These are phyloP conservation scores for Verbascum thapsus DNA, from an alignment of 257 asterid genomes.

Conservation along the genomic window DNA sequence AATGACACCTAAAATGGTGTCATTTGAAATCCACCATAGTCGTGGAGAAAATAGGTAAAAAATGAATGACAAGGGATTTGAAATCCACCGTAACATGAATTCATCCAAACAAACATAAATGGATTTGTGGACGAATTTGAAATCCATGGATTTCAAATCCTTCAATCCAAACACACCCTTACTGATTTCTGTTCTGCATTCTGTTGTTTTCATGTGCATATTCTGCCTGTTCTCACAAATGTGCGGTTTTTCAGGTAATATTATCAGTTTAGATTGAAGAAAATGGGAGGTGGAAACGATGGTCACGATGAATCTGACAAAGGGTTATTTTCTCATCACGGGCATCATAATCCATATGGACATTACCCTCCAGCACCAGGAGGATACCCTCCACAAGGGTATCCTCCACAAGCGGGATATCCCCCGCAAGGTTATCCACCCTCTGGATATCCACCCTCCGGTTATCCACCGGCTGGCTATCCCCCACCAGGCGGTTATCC, in stretches of 20 bases:
- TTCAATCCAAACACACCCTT: no score
- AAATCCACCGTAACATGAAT: no score
- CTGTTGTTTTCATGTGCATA: neutral
- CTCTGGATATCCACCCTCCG: conserved; percentile 47
- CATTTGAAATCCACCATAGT: no score
- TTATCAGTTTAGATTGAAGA: conserved; percentile 20
- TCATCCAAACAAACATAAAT: no score
- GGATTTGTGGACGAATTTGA: no score
- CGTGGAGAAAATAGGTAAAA: no score
- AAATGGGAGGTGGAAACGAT: conserved; percentile 61
- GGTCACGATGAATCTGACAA: conserved; percentile 47
- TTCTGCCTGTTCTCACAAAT: conserved; percentile 2
- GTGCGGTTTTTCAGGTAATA: conserved; percentile 28
- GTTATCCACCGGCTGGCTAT: no score
- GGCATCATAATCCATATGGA: conserved; percentile 47
- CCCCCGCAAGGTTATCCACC: conserved; percentile 43
- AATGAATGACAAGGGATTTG: no score
- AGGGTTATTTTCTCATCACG: conserved; percentile 42
- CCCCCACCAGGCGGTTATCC: conserved; percentile 44
- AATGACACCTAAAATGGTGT: no score
- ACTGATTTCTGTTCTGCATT: neutral
- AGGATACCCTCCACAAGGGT: conserved; percentile 49
- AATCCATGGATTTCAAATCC: no score
- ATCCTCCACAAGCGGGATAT: conserved; percentile 42
- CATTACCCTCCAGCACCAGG: conserved; percentile 54